A percentile compares a stretch with the other conserved stretches of the same genome.
These are phyloP conservation scores for Colletotrichum liriopes DNA, from an alignment of 2,329 filamentous ascomycete genomes.

Conservation along the genomic window DNA sequence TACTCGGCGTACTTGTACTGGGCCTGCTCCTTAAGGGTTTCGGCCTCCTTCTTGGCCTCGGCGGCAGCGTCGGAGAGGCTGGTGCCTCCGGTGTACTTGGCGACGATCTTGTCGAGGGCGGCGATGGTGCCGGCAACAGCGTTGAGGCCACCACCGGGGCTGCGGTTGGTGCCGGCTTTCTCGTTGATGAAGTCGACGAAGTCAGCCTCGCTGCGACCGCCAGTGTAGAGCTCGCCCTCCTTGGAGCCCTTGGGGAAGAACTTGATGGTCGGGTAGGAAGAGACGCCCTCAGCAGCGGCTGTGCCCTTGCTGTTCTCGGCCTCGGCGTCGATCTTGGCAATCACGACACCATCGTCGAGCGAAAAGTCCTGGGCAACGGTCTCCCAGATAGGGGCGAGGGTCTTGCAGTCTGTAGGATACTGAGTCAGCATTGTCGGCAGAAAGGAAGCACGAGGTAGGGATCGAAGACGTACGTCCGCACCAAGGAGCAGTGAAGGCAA, in stretches of 20 bases:
- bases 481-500: conserved; percentile 98
- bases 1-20: conserved; percentile 89
- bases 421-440: conserved; percentile 32
- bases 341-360: conserved; percentile 82
- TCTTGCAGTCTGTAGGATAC: conserved; percentile 87
- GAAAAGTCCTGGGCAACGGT: conserved; percentile 85
- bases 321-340: conserved; percentile 97
- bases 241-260: conserved; percentile 92
- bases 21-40: conserved; percentile 72
- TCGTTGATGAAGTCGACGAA: conserved; percentile 88
- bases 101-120: conserved; percentile 81
- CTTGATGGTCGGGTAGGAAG: conserved; percentile 96
- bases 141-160: conserved; percentile 85
- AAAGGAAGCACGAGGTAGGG: conserved; percentile 20
- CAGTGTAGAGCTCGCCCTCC: conserved; percentile 79
- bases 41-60: conserved; percentile 81
- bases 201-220: conserved; percentile 82
- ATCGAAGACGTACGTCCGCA: conserved; percentile 86
- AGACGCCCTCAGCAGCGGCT: conserved; percentile 82
- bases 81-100: conserved; percentile 78
- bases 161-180: conserved; percentile 89
- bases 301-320: conserved; percentile 86
- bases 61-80: conserved; percentile 75
- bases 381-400: conserved; percentile 91
- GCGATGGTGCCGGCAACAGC: conserved; percentile 86